Conservation (phyloP, 306 rosid genomes). For the Lathyrus oleraceus region DNA sequence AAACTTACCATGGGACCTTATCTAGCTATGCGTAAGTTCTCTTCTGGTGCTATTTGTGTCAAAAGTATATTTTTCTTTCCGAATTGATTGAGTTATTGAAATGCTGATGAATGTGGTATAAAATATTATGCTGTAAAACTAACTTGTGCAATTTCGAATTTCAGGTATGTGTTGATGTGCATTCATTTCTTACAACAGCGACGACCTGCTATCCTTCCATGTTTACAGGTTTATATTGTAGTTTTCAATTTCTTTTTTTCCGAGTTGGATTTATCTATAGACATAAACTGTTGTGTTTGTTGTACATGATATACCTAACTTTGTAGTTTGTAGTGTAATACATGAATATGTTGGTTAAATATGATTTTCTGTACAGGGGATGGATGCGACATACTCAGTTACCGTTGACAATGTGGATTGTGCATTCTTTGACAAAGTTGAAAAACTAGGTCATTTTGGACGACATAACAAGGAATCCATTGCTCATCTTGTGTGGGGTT, state of each 20-base stretch:
- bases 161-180: conserved; percentile 99
- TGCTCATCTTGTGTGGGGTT: conserved; percentile 89
- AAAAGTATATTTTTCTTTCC: not conserved
- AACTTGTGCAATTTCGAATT: conserved; percentile 35
- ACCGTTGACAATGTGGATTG: conserved; percentile 68
- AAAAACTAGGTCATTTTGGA: conserved; percentile 64
- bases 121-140: not conserved
- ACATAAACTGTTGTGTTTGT: not conserved
- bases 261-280: not conserved
- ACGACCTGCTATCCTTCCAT: conserved; percentile 92
- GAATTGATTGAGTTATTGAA: conserved; percentile 5
- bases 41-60: conserved; percentile 24
- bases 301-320: not conserved
- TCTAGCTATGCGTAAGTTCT: conserved; percentile 97
- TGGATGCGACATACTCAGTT: conserved; percentile 64
- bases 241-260: not conserved
- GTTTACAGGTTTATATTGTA: conserved; percentile 75
- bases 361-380: conserved; percentile 50
- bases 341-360: conserved; percentile 8
- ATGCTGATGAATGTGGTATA: conserved; percentile 16
- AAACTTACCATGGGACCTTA: conserved; percentile 93
- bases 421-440: conserved; percentile 84
- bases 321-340: conserved; percentile 4
- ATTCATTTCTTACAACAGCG: conserved; percentile 83
- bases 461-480: conserved; percentile 65